Evolutionary conservation across 768 basidiomycete genomes (phyloP).

Genomic region (Kwoniella botswanensis): DNA sequence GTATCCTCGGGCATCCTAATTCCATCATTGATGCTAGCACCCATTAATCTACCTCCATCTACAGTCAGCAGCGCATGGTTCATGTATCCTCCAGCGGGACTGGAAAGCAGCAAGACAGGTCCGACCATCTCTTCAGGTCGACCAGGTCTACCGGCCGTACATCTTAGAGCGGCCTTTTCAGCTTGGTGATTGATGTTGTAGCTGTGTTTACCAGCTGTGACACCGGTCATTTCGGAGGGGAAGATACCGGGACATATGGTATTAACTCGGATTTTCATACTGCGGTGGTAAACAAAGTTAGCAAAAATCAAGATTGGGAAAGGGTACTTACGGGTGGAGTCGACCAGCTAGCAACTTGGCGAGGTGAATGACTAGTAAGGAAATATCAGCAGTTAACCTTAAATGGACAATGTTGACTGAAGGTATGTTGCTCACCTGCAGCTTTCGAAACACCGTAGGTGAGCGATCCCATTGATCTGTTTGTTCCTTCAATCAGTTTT

Average conservation of each 20-base stretch:
- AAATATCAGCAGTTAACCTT: too few relatives aligned
- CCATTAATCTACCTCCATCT: slow-evolving; percentile 36
- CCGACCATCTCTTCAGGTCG: slow-evolving; percentile 41
- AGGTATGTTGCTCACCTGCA: neutral
- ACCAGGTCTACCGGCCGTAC: slow-evolving; percentile 33
- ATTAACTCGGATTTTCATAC: slow-evolving; percentile 38
- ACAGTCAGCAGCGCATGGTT: slow-evolving; percentile 35
- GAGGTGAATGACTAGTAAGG: slow-evolving; percentile 15
- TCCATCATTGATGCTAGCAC: slow-evolving; percentile 30
- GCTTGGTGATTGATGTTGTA: neutral
- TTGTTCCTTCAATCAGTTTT: neutral
- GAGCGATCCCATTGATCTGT: slow-evolving; percentile 17
- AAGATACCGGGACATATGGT: slow-evolving; percentile 36
- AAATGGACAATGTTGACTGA: too few relatives aligned
- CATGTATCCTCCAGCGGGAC: slow-evolving; percentile 40
- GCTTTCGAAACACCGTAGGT: slow-evolving; percentile 22
- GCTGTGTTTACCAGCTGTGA: slow-evolving; percentile 2
- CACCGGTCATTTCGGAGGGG: slow-evolving; percentile 35
- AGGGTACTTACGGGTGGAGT: slow-evolving; percentile 23
- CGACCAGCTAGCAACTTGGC: slow-evolving; percentile 21
- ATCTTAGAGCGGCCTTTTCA: neutral
- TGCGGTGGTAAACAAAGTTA: too few relatives aligned
- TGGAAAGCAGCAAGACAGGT: slow-evolving; percentile 38
- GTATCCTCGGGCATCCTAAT: slow-evolving; percentile 25
- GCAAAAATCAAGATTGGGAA: too few relatives aligned